A percentile compares a stretch with the other conserved stretches of the same genome.
These are phyloP conservation scores for Chytriomyces hyalinus DNA, from an alignment of 192 early-diverging fungal genomes.

Conservation along the genomic window DNA sequence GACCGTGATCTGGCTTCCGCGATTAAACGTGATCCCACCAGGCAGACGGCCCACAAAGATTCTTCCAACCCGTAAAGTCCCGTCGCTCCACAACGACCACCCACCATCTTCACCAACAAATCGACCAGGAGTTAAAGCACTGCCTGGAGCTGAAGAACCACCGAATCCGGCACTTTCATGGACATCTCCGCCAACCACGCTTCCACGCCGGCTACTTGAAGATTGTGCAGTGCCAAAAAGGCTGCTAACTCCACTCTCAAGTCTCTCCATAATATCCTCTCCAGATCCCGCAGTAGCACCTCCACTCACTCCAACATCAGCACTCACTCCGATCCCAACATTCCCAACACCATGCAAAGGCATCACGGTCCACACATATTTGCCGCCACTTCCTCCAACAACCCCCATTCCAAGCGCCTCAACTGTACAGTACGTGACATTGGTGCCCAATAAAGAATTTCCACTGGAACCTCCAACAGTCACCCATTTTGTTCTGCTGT, in stretches of 20 bases:
- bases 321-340: constrained; percentile 34
- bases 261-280: constrained; percentile 1
- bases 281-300: background rate
- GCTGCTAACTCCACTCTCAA: constrained; percentile 14
- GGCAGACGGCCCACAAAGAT: constrained; percentile 40
- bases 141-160: background rate
- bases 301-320: constrained; percentile 17
- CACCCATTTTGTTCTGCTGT: constrained; percentile 9
- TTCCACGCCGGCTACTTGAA: background rate
- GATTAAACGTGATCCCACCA: constrained; percentile 21
- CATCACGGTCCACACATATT: constrained; percentile 28
- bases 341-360: background rate
- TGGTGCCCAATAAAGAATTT: background rate
- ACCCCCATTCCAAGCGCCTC: constrained; percentile 6
- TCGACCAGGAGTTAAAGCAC: background rate
- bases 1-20: constrained; percentile 23
- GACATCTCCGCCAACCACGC: background rate
- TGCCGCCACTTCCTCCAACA: constrained; percentile 16
- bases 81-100: constrained; percentile 34
- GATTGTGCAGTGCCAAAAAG: background rate
- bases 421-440: constrained; percentile 30
- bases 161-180: background rate
- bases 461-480: constrained; percentile 10
- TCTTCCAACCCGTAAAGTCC: constrained; percentile 31
- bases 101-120: constrained; percentile 44